These are phyloP conservation scores for Nannizziopsis arthrosporioides DNA, from an alignment of 2,329 filamentous ascomycete species.

Conservation along the genomic window DNA sequence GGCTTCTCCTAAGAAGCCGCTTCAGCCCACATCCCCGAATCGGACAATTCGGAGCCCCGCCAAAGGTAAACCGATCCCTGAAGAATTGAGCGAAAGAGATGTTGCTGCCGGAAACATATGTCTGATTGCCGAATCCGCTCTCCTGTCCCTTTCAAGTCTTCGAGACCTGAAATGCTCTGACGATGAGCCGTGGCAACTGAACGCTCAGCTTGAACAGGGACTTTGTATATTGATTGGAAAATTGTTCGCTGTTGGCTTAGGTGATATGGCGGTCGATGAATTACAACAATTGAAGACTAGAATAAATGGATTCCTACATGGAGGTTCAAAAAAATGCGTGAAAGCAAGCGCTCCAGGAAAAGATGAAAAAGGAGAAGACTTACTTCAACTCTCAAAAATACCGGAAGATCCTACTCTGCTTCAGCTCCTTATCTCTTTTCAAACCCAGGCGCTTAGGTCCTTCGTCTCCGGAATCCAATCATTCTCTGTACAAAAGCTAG, in stretches of 20 bases:
- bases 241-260: conserved; percentile 30
- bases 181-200: conserved; percentile 16
- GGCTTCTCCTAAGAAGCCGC: conserved; percentile 13
- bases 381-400: conserved; percentile 1
- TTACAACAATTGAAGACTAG: conserved; percentile 30
- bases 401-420: conserved; percentile 5
- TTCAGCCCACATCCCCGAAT: conserved; percentile 25
- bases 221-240: conserved; percentile 34
- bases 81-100: conserved; percentile 2
- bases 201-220: conserved; percentile 33
- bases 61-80: conserved; percentile 17
- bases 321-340: conserved; percentile 1
- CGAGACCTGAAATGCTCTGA: conserved; percentile 26
- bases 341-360: not conserved
- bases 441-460: conserved; percentile 31
- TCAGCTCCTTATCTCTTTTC: conserved; percentile 22
- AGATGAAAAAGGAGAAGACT: conserved; percentile 24
- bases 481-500: conserved; percentile 24
- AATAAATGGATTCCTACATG: conserved; percentile 25
- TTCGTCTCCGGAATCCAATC: conserved; percentile 26
- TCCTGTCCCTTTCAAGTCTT: conserved; percentile 30
- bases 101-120: conserved; percentile 19
- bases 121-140: conserved; percentile 31
- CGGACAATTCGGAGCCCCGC: conserved; percentile 18
- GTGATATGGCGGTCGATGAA: conserved; percentile 33